phyloP scores from a whole-genome alignment of 177 flowering plant genomes.

The Tripterygium wilfordii region DNA sequence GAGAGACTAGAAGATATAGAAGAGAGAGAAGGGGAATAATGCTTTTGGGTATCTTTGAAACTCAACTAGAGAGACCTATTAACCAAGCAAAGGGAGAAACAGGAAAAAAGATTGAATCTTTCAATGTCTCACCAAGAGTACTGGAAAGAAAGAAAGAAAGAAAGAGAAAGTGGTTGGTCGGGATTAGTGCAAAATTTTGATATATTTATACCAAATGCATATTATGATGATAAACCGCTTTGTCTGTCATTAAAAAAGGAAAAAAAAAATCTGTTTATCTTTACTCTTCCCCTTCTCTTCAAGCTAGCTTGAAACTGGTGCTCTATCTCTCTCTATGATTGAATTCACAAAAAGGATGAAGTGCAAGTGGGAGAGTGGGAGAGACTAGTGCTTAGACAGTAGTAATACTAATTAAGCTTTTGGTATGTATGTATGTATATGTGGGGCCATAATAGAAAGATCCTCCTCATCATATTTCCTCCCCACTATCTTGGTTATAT shows the following conservation, averaged over 20 bases:
- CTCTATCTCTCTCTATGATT: constrained; percentile 10
- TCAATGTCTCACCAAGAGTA: constrained; percentile 1
- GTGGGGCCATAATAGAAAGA: constrained; percentile 18
- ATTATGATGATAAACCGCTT: constrained; percentile 21
- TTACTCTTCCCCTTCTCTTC: background rate
- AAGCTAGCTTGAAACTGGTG: constrained; percentile 5
- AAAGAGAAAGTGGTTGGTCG: constrained; percentile 14
- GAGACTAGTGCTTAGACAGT: background rate
- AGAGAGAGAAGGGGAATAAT: too few relatives aligned
- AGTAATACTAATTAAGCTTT: background rate
- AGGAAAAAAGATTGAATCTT: background rate
- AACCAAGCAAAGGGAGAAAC: too few relatives aligned
- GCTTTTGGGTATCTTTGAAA: too few relatives aligned
- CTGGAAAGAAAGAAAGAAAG: constrained; percentile 1
- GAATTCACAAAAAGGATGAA: constrained; percentile 15
- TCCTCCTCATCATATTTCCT: constrained; percentile 23
- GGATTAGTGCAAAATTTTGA: constrained; percentile 34
- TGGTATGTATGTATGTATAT: too few relatives aligned
- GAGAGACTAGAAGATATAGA: constrained; percentile 8
- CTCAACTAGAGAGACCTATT: constrained; percentile 1
- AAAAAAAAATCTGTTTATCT: background rate
- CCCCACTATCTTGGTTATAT: constrained; percentile 31
- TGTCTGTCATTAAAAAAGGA: constrained; percentile 5
- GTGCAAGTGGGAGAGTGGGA: constrained; percentile 9
- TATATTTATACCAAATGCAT: constrained; percentile 23